Conservation (phyloP, 176 grass and related monocot genomes). For the Eleusine coracana region DNA sequence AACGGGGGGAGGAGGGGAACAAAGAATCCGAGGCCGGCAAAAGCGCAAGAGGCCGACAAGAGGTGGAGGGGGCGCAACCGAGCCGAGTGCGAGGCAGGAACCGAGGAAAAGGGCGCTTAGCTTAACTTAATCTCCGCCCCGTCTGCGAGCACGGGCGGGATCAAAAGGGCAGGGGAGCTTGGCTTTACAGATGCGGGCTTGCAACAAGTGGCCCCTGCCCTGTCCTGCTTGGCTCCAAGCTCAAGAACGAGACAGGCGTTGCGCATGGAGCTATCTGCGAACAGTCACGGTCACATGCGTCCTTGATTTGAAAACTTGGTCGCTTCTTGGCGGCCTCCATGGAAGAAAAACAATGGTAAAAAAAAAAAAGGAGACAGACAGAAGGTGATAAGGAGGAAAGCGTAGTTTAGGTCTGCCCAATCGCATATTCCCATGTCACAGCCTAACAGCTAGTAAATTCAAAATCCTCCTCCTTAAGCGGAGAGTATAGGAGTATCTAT, state of each 20-base stretch:
- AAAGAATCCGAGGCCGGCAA: conserved; percentile 48
- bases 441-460: not conserved
- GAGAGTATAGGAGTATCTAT: not conserved
- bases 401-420: conserved; percentile 34
- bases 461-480: not conserved
- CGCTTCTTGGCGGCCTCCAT: conserved; percentile 31
- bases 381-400: conserved; percentile 17
- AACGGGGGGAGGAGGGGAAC: not conserved
- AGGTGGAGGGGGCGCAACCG: conserved; percentile 40
- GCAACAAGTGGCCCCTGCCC: conserved; percentile 45
- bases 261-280: conserved; percentile 51
- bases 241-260: conserved; percentile 50
- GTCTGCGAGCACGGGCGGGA: conserved; percentile 52
- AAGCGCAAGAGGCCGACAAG: conserved; percentile 44
- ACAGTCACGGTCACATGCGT: conserved; percentile 48
- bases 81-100: conserved; percentile 23
- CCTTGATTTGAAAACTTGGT: conserved; percentile 59
- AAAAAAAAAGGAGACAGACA: conserved; percentile 7
- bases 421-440: conserved; percentile 8
- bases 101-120: conserved; percentile 43
- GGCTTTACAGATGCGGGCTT: conserved; percentile 54
- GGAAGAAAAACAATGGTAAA: conserved; percentile 24
- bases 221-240: conserved; percentile 46
- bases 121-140: conserved; percentile 31
- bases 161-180: conserved; percentile 13